Evolutionary conservation across 2,329 filamentous ascomycete species (phyloP), one percentile per base, ranked within the genome.

Genomic region (Cordyceps cicadae): DNA sequence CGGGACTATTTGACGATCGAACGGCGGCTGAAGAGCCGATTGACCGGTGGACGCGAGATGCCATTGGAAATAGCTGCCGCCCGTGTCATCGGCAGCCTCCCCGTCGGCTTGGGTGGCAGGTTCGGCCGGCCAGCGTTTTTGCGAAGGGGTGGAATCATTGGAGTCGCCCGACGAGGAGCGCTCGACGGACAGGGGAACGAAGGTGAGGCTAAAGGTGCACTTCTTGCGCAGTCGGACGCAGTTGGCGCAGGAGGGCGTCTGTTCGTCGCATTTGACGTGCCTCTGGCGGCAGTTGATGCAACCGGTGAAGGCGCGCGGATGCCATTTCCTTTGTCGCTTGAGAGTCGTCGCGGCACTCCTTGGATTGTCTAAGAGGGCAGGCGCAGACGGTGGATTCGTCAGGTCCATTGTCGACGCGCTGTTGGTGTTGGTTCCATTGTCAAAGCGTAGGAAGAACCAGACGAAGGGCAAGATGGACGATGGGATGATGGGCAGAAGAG

Each of bases 301-400:
- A 11, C 74, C 73, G 1, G 73, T 75, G 58, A 75, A 75, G 9
- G 72, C 72, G 37, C 73, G 72, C 51, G 74, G 73, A 64, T 75
- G 73, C 73, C 73, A 75, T 66, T 57, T 62, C 24, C 63, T 61
- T 39, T 65, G 64, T 14, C 64, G 63, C 12, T 43, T 43, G 15
- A 43, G 12, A 43, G 41, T 43, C 41, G 41, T 24, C 24, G 24
- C 24, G 24, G n/a, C 39, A 14, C 41, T 43, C 41, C 6, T 43
- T 15, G 41, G 41, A 15, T 43, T 12, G 5, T 43, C 41, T 43
- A 43, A 5, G 41, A n/a, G 41, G 6, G 41, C 41, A 43, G 41
- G 41, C n/a, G 41, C 41, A 43, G 41, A 15, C 41, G 41, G 17
- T 15, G 41, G 8, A n/a, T 43, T 43, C 14, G 17, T 43, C 41